Conservation (phyloP, 2,329 filamentous ascomycete species). For the Calonectria honghensis region DNA sequence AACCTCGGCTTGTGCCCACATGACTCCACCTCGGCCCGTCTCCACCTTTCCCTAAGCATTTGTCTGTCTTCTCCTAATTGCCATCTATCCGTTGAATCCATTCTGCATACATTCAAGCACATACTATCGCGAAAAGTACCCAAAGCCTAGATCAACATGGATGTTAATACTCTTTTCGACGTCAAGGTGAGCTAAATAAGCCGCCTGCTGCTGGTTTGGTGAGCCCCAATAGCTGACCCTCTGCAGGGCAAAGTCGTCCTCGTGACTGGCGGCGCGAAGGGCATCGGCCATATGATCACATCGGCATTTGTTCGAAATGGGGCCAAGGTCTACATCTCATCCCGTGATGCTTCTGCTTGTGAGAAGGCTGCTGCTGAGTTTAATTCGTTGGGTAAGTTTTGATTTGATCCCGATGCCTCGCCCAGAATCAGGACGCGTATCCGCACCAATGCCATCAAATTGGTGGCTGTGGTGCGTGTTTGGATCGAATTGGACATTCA, state of each 20-base stretch:
- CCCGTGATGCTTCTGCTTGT: conserved; percentile 76
- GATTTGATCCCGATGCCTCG: background rate
- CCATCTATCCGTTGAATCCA: background rate
- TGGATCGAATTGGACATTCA: no score
- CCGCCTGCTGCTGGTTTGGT: no score
- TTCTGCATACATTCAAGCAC: background rate
- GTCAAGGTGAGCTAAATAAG: background rate
- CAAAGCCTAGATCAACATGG: background rate
- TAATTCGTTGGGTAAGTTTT: conserved; percentile 60
- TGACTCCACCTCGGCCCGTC: conserved; percentile 3
- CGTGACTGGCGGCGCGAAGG: conserved; percentile 76
- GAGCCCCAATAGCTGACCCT: background rate
- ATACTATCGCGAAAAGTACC: background rate
- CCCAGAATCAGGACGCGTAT: no score
- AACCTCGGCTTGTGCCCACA: conserved; percentile 8
- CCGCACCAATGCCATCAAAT: background rate
- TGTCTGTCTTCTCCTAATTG: background rate
- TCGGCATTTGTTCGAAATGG: conserved; percentile 79
- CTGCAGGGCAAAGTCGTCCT: conserved; percentile 74
- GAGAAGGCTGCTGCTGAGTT: conserved; percentile 73
- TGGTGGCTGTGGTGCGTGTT: no score
- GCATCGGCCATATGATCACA: conserved; percentile 81
- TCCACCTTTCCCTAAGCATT: background rate
- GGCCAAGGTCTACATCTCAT: conserved; percentile 79
- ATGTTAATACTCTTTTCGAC: conserved; percentile 8